Base-by-base conservation (phyloP, 2,329 filamentous ascomycete species). In the Elsinoe perseae region DNA sequence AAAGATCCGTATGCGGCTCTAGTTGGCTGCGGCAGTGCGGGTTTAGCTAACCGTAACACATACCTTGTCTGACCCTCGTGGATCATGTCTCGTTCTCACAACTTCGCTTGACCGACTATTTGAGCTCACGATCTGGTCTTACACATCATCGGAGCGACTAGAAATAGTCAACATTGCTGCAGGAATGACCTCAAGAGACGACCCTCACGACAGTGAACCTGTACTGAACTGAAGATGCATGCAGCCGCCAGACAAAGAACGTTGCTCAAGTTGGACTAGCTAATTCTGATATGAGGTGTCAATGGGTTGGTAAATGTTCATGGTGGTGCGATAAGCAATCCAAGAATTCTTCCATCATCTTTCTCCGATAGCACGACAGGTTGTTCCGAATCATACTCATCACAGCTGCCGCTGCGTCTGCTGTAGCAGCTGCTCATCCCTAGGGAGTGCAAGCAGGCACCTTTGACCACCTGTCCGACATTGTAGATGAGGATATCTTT, bases 271-370 rank as follows among this genome's bases (percentile, higher is more conserved):
- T 14, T 18, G 3, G 32, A 7, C n/a, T 18, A 20, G 23, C 25
- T 18, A 32, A 4, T 21, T 32, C 44, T 44, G 28, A 3, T 50
- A 30, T 25, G 10, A 16, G 28, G 21, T 21, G 18, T 50, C 25
- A 50, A 50, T 50, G 10, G 44, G 44, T 32, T 30, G 8, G 44
- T 50, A 50, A n/a, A 50, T 32, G 23, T 50, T 32, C 9, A 5
- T 14, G n/a, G n/a, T n/a, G n/a, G n/a, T n/a, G n/a, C n/a, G n/a
- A n/a, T n/a, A n/a, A n/a, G n/a, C n/a, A n/a, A n/a, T n/a, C n/a
- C 5, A n/a, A 38, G 10, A n/a, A 14, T 10, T 38, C 34, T 5
- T n/a, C n/a, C 12, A 38, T n/a, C n/a, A n/a, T n/a, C n/a, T n/a
- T n/a, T n/a, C n/a, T n/a, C n/a, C 40, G 44, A 32, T 14, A 4